Base-by-base conservation (phyloP, 2,329 filamentous ascomycete genomes). In the Aureobasidium melanogenum region DNA sequence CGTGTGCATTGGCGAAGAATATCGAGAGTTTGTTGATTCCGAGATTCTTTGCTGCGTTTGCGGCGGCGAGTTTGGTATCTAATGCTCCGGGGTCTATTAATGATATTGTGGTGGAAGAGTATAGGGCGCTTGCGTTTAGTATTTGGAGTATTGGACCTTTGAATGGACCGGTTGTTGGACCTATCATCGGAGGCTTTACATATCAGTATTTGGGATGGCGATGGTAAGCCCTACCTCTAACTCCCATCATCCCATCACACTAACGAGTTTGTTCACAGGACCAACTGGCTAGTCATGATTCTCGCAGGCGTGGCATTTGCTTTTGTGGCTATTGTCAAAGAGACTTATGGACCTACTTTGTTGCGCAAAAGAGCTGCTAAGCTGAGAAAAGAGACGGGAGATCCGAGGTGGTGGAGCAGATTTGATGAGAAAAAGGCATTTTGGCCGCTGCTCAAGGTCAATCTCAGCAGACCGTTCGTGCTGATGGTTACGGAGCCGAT, bases 401-500 rank as follows among this genome's bases (percentile, higher is more conserved):
- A 94, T 64, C 79, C 83, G 5, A 78, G 88, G 47, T 91, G 85
- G 79, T 94, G 88, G 87, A 88, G 82, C 67, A 84, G 88, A 41
- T 96, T 94, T 69, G 91, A 96, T 69, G 81, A 89, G 64, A 85
- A 82, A 66, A 74, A 84, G 43, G 80, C 81, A 38, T 84, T 90
- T n/a, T 70, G 77, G 62, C 79, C 85, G 24, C 75, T 95, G 54
- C 74, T 96, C 61, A 89, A 87, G 69, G 74, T 87, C 63, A 96
- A 91, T 68, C 74, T 97, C 19, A 85, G 85, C 61, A 81, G 91
- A 0, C 92, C 92, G 0, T 88, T 96, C 63, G 76, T 88, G 1
- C 84, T 96, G 72, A 84, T 87, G 17, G 82, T 87, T 47, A 90
- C 86, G 0, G 92, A 97, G 68, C 92, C 91, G 0, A 96, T 97